These are phyloP conservation scores for Chondrostereum purpureum DNA, from an alignment of 1,284 basidiomycete genomes.

Conservation along the genomic window DNA sequence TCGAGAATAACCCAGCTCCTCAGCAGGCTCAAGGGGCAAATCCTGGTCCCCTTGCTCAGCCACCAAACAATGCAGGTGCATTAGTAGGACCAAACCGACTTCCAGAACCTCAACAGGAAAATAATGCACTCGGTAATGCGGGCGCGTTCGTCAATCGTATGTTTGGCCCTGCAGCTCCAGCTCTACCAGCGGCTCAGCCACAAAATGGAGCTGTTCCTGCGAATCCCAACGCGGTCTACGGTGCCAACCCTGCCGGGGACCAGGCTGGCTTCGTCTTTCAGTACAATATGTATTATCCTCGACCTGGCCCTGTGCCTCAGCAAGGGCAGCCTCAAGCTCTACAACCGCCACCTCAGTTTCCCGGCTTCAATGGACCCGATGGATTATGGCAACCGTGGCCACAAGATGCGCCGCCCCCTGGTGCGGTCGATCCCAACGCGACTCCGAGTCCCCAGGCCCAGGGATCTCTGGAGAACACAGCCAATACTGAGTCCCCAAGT, in stretches of 20 bases:
- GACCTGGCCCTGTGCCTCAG: constrained; percentile 22
- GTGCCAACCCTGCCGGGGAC: constrained; percentile 24
- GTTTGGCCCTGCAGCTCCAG: constrained; percentile 31
- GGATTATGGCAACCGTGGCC: constrained; percentile 61
- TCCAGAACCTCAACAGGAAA: constrained; percentile 25
- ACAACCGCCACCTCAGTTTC: constrained; percentile 37
- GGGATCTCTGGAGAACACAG: constrained; percentile 8
- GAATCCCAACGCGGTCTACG: constrained; percentile 16
- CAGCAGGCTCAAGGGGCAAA: constrained; percentile 24
- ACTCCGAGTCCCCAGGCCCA: constrained; percentile 2
- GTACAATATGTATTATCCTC: constrained; percentile 51
- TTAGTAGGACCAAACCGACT: constrained; percentile 19
- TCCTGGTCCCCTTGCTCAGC: constrained; percentile 26
- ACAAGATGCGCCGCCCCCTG: constrained; percentile 20
- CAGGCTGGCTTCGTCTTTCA: constrained; percentile 41
- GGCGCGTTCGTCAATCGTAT: constrained; percentile 43
- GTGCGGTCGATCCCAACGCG: not conserved
- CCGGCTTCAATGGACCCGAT: constrained; percentile 56
- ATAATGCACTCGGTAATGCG: constrained; percentile 27
- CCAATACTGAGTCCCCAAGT: not conserved
- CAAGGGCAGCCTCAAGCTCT: constrained; percentile 21
- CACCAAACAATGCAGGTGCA: constrained; percentile 23
- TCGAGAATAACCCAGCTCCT: constrained; percentile 46
- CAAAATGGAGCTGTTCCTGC: constrained; percentile 14
- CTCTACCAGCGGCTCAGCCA: constrained; percentile 16